phyloP scores from a whole-genome alignment of 495 filamentous ascomycete genomes.

The Tuber brumale region DNA sequence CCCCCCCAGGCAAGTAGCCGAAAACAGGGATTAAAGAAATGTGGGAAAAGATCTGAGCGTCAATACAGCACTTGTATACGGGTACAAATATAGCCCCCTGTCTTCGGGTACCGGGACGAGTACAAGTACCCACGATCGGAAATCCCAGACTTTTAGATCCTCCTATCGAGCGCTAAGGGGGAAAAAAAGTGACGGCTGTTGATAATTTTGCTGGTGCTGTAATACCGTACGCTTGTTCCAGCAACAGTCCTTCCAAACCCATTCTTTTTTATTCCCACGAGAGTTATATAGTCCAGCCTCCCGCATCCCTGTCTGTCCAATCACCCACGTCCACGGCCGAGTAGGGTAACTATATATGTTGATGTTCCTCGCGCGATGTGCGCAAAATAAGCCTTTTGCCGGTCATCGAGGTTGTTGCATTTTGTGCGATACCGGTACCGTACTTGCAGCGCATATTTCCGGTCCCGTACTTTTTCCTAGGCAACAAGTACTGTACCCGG shows the following conservation, averaged over 20 bases:
- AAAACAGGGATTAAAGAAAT: not conserved
- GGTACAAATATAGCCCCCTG: not conserved
- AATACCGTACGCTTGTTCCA: too few relatives aligned
- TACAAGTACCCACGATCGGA: not conserved
- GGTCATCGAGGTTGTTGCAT: not conserved
- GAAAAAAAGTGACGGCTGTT: not conserved
- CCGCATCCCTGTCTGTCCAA: too few relatives aligned
- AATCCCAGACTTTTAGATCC: not conserved
- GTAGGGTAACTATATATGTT: not conserved
- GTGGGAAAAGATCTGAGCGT: not conserved
- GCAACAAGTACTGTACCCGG: too few relatives aligned
- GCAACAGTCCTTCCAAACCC: too few relatives aligned
- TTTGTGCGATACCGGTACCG: not conserved
- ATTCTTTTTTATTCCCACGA: too few relatives aligned
- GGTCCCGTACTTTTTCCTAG: not conserved
- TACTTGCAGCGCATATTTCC: not conserved
- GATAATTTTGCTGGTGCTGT: not conserved
- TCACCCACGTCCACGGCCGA: too few relatives aligned
- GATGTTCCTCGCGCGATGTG: not conserved
- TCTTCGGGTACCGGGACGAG: not conserved
- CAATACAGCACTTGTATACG: not conserved
- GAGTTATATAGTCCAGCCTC: too few relatives aligned
- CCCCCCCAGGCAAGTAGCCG: not conserved
- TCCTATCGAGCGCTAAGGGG: not conserved
- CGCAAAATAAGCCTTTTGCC: not conserved